Conservation (phyloP, 805 yeast genomes). For the Candida ascalaphidarum region DNA sequence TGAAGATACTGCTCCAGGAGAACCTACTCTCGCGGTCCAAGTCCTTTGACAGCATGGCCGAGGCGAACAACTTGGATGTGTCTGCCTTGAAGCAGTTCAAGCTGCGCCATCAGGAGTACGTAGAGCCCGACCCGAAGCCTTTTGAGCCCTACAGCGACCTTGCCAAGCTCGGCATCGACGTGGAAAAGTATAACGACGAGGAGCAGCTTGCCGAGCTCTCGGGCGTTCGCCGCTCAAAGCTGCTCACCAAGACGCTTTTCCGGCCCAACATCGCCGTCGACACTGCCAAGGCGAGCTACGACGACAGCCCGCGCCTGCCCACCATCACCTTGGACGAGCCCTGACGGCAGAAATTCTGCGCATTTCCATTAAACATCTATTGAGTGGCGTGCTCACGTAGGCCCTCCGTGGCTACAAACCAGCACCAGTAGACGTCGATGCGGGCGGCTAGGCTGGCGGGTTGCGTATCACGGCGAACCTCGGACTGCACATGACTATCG, state of each 20-base stretch:
- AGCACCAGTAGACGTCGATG: too few relatives aligned
- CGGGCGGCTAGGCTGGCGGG: too few relatives aligned
- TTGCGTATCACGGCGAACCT: too few relatives aligned
- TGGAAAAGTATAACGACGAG: slow-evolving; percentile 12
- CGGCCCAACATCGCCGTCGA: slow-evolving; percentile 20
- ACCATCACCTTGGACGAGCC: slow-evolving; percentile 32
- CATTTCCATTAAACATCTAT: too few relatives aligned
- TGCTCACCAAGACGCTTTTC: slow-evolving; percentile 28
- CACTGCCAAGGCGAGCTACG: slow-evolving; percentile 5
- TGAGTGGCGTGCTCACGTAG: too few relatives aligned
- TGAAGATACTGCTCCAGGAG: slow-evolving; percentile 27
- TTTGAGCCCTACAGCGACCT: slow-evolving; percentile 20
- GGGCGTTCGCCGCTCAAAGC: slow-evolving; percentile 12
- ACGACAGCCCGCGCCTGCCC: slow-evolving; percentile 16
- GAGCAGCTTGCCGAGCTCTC: slow-evolving; percentile 14
- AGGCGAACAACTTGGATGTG: slow-evolving; percentile 10
- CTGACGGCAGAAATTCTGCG: too few relatives aligned
- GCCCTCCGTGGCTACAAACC: too few relatives aligned
- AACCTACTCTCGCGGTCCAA: slow-evolving; percentile 27
- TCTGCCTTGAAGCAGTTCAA: slow-evolving; percentile 17
- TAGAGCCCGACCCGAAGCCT: slow-evolving; percentile 27
- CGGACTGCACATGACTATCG: too few relatives aligned
- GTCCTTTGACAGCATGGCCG: slow-evolving; percentile 14
- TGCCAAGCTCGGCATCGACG: slow-evolving; percentile 22
- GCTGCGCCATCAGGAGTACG: slow-evolving; percentile 11